Conservation (phyloP, 192 early-diverging fungal genomes). For the Coemansia sp. region DNA sequence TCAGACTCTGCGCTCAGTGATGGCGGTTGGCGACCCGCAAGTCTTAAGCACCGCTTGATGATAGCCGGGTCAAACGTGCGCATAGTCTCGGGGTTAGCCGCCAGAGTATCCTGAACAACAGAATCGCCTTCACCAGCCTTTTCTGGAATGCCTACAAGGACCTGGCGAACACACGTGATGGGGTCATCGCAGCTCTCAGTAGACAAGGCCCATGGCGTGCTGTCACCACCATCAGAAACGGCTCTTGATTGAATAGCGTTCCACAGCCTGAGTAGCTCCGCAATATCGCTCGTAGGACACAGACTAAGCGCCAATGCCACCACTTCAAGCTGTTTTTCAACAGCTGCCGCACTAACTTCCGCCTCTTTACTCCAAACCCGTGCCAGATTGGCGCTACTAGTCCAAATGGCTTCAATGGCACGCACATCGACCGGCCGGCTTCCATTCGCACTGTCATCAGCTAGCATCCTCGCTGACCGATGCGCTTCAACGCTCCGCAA, state of each 20-base stretch:
- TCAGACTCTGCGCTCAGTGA: not conserved
- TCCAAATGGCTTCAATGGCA: conserved; percentile 25
- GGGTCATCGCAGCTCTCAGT: not conserved
- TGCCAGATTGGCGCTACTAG: conserved; percentile 12
- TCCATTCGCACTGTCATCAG: not conserved
- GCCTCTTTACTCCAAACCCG: not conserved
- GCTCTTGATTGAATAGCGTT: conserved; percentile 8
- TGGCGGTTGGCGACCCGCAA: not conserved
- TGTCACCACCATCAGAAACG: not conserved
- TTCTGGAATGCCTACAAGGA: not conserved
- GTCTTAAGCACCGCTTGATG: conserved; percentile 27
- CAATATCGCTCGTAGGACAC: conserved; percentile 27
- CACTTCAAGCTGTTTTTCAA: conserved; percentile 15
- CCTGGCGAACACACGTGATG: not conserved
- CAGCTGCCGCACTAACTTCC: not conserved
- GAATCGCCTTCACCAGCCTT: not conserved
- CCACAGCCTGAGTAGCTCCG: conserved; percentile 22
- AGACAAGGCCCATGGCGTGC: not conserved
- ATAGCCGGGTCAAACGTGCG: conserved; percentile 46
- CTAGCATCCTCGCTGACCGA: conserved; percentile 15
- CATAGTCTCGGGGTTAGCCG: conserved; percentile 10
- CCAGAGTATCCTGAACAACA: not conserved
- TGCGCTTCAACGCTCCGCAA: conserved; percentile 7
- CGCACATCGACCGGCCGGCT: conserved; percentile 18
- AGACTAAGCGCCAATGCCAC: conserved; percentile 31